Percentiles rank a stretch among this genome's conserved stretches.
These are phyloP conservation scores for Aureoboletus auriporus DNA, from an alignment of 768 basidiomycete species.

Conservation along the genomic window DNA sequence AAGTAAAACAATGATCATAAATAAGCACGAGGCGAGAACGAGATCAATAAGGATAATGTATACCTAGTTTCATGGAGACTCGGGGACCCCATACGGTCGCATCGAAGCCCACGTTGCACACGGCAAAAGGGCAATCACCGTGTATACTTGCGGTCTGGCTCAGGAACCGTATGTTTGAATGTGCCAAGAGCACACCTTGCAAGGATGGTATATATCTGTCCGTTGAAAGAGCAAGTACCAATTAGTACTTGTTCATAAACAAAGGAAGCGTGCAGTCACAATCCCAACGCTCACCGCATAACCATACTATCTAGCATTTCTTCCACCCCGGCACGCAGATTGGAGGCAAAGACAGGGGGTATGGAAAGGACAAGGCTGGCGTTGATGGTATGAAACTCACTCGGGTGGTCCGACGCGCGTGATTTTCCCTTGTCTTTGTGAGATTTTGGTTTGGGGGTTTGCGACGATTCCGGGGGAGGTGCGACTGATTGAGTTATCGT, in stretches of 20 bases:
- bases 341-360: slow-evolving; percentile 74
- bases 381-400: slow-evolving; percentile 59
- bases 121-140: slow-evolving; percentile 81
- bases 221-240: background rate
- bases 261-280: slow-evolving; percentile 1
- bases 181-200: slow-evolving; percentile 80
- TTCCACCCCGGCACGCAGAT: slow-evolving; percentile 70
- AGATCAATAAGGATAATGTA: slow-evolving; percentile 20
- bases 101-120: slow-evolving; percentile 72
- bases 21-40: background rate
- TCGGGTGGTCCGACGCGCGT: slow-evolving; percentile 26
- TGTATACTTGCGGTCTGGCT: slow-evolving; percentile 62
- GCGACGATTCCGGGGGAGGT: slow-evolving; percentile 4
- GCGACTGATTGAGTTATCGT: slow-evolving; percentile 2
- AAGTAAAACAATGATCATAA: background rate
- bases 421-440: slow-evolving; percentile 37
- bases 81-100: slow-evolving; percentile 87
- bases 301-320: slow-evolving; percentile 94
- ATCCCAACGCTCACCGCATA: slow-evolving; percentile 69
- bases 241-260: slow-evolving; percentile 3
- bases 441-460: slow-evolving; percentile 20
- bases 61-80: slow-evolving; percentile 77
- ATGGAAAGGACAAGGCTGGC: slow-evolving; percentile 72
- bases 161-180: slow-evolving; percentile 72
- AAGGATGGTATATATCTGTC: slow-evolving; percentile 87